phyloP scores from a whole-genome alignment of 2,329 filamentous ascomycete genomes.

The Apiospora aurea region DNA sequence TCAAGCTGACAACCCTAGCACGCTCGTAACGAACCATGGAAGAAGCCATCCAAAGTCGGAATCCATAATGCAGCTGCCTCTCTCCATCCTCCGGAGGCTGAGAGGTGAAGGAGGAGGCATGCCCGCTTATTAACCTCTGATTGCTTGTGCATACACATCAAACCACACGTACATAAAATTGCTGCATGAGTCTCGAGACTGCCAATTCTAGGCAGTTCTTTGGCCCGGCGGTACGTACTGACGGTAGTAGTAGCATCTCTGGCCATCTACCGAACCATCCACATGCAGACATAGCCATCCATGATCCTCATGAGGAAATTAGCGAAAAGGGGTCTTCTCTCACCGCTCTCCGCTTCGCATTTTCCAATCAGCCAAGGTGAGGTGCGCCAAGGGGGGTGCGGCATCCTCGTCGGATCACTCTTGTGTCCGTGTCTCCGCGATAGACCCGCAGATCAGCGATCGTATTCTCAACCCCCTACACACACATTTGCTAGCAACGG shows the following conservation, averaged over 20 bases:
- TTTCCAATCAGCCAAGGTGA: conserved; percentile 18
- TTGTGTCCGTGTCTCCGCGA: conserved; percentile 8
- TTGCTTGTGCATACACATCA: conserved; percentile 9
- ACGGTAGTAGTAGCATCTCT: background rate
- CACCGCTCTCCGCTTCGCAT: conserved; percentile 3
- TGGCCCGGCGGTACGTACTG: background rate
- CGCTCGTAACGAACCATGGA: conserved; percentile 11
- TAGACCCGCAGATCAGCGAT: conserved; percentile 20
- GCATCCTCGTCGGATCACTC: conserved; percentile 13
- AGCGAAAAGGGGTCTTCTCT: conserved; percentile 7
- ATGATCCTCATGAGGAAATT: conserved; percentile 7
- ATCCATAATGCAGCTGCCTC: too few species aligned
- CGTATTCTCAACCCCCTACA: conserved; percentile 20
- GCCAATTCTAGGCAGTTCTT: background rate
- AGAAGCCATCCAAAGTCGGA: background rate
- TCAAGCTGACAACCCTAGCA: conserved; percentile 18
- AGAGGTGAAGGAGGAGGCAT: background rate
- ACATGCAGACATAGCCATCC: background rate
- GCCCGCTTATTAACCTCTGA: conserved; percentile 6
- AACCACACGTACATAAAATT: conserved; percentile 1
- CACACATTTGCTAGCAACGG: conserved; percentile 3
- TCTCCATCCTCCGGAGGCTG: background rate
- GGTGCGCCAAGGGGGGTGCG: conserved; percentile 9
- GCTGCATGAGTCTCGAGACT: background rate
- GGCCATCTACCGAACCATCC: conserved; percentile 15